phyloP scores from a whole-genome alignment of 2,329 filamentous ascomycete genomes.

The Teratosphaeria destructans region DNA sequence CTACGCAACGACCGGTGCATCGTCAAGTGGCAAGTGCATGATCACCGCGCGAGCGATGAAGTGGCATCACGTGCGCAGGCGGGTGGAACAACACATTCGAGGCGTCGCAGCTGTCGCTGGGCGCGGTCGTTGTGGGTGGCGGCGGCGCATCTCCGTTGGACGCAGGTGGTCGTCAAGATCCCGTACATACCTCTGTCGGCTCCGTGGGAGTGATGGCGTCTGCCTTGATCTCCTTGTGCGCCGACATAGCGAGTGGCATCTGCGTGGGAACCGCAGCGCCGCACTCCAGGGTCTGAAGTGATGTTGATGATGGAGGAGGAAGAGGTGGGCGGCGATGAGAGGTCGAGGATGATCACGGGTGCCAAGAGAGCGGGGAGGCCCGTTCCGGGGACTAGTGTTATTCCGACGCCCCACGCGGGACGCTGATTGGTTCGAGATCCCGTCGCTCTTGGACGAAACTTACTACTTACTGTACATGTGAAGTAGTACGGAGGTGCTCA shows the following conservation, averaged over 20 bases:
- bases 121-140: background rate
- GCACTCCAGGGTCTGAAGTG: background rate
- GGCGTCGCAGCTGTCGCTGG: background rate
- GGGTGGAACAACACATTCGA: background rate
- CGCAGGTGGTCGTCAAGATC: background rate
- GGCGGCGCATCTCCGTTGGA: background rate
- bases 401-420: too few species aligned
- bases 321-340: background rate
- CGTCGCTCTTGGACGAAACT: too few species aligned
- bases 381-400: background rate
- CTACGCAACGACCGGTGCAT: background rate
- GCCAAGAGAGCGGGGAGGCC: background rate
- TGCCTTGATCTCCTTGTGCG: background rate
- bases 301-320: background rate
- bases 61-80: background rate
- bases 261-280: background rate
- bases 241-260: background rate
- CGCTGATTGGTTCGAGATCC: too few species aligned
- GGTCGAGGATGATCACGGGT: background rate
- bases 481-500: too few species aligned
- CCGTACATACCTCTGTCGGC: background rate
- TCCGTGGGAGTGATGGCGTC: background rate
- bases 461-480: too few species aligned
- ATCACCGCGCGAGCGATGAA: background rate
- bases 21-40: background rate